A percentile compares a stretch with the other conserved stretches of the same genome.
Evolutionary conservation across 495 filamentous ascomycete genomes (phyloP).

Genomic region (Hypoxylon rickii): DNA sequence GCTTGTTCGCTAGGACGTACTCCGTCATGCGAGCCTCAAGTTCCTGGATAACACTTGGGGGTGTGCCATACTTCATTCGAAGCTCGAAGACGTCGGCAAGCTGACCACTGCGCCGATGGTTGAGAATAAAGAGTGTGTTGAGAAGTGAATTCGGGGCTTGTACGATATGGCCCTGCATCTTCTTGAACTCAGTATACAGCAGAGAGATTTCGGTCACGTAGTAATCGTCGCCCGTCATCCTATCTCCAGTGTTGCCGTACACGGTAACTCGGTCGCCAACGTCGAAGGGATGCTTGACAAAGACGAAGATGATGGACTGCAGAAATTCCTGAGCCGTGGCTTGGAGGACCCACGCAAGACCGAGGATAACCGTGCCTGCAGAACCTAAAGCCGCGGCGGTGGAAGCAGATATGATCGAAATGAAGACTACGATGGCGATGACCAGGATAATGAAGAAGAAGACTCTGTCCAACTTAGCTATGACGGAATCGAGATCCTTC

Average conservation of each 20-base stretch:
- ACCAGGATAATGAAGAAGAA: conserved; percentile 84
- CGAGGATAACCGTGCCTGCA: conserved; percentile 81
- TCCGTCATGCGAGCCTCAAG: conserved; percentile 83
- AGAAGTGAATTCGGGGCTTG: conserved; percentile 94
- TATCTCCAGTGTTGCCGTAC: conserved; percentile 83
- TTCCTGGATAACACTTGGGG: conserved; percentile 80
- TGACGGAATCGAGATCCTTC: conserved; percentile 94
- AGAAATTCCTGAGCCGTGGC: conserved; percentile 94
- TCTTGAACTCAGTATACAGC: conserved; percentile 98
- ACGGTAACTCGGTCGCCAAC: conserved; percentile 92
- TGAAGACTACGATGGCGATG: conserved; percentile 80
- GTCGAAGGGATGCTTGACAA: conserved; percentile 97
- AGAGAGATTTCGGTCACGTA: conserved; percentile 94
- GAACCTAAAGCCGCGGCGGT: conserved; percentile 83
- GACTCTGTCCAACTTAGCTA: conserved; percentile 86
- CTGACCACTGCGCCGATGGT: conserved; percentile 87
- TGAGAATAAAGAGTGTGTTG: conserved; percentile 91
- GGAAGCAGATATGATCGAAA: conserved; percentile 86
- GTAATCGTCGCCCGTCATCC: conserved; percentile 84
- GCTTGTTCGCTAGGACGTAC: conserved; percentile 84
- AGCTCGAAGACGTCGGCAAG: conserved; percentile 87
- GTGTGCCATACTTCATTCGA: conserved; percentile 86
- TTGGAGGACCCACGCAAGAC: conserved; percentile 89
- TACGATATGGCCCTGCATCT: conserved; percentile 94
- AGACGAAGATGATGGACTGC: conserved; percentile 89